phyloP scores from a whole-genome alignment of 192 early-diverging fungal genomes.

The Funneliformis mosseae region DNA sequence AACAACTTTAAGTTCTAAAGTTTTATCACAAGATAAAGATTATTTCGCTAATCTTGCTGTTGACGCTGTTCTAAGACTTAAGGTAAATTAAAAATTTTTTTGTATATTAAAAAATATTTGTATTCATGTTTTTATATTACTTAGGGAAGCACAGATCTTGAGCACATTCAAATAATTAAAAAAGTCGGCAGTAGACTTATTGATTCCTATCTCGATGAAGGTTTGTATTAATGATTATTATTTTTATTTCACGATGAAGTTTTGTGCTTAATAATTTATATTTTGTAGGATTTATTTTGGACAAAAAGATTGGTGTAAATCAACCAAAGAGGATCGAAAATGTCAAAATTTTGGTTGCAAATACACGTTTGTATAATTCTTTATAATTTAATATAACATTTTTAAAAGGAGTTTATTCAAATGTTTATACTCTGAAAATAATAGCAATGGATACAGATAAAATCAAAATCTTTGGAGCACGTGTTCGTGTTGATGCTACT shows the following conservation, averaged over 20 bases:
- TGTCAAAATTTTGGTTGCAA: slow-evolving; percentile 95
- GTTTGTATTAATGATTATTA: slow-evolving; percentile 35
- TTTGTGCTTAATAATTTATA: background rate
- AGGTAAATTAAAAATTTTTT: slow-evolving; percentile 52
- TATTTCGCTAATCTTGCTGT: slow-evolving; percentile 96
- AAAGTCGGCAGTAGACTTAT: slow-evolving; percentile 93
- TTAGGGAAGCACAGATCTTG: slow-evolving; percentile 92
- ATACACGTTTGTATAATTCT: slow-evolving; percentile 75
- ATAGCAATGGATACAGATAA: slow-evolving; percentile 99
- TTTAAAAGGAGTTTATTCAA: background rate
- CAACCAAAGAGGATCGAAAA: slow-evolving; percentile 96
- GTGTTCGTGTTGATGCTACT: slow-evolving; percentile 93
- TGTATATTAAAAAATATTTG: background rate
- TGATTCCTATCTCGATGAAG: slow-evolving; percentile 96
- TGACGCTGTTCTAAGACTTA: slow-evolving; percentile 93
- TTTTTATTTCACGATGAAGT: background rate
- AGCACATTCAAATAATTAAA: slow-evolving; percentile 99
- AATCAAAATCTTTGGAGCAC: slow-evolving; percentile 99
- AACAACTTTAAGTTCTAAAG: slow-evolving; percentile 96
- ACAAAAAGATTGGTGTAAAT: slow-evolving; percentile 99
- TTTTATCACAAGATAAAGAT: slow-evolving; percentile 93
- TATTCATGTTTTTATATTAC: slow-evolving; percentile 12
- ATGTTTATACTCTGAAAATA: background rate
- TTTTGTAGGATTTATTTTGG: slow-evolving; percentile 86
- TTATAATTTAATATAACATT: background rate